Evolutionary conservation across 2,329 filamentous ascomycete genomes (phyloP).

Genomic region (Lecanicillium sp.): DNA sequence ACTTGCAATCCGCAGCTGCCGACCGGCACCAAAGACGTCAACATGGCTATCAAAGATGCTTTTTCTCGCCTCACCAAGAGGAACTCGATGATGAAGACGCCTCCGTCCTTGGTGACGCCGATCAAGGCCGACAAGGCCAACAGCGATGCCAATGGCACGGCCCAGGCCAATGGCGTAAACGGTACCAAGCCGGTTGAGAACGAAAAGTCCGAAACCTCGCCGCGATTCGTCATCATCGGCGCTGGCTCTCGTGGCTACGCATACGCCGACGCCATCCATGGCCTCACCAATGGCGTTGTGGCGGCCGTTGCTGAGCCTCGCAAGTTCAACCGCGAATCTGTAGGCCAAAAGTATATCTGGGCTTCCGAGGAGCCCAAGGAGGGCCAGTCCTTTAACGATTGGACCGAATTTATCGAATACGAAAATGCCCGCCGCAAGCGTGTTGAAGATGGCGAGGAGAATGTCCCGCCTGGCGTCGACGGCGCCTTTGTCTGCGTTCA

Average conservation of each 20-base stretch:
- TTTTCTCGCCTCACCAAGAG: constrained; percentile 12
- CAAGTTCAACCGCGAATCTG: constrained; percentile 62
- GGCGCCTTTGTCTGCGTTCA: constrained; percentile 61
- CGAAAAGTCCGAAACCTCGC: constrained; percentile 33
- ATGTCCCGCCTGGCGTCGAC: constrained; percentile 48
- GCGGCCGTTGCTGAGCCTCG: constrained; percentile 77
- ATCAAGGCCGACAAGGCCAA: constrained; percentile 1
- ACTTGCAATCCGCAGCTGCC: background rate
- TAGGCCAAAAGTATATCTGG: constrained; percentile 72
- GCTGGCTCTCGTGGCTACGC: constrained; percentile 71
- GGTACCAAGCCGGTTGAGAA: background rate
- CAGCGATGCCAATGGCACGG: background rate
- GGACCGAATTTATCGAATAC: constrained; percentile 69
- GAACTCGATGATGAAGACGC: constrained; percentile 5
- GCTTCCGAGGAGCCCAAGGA: constrained; percentile 37
- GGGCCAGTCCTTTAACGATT: constrained; percentile 64
- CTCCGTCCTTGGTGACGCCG: constrained; percentile 3
- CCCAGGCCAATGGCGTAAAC: background rate
- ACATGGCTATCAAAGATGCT: constrained; percentile 16
- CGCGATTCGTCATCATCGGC: constrained; percentile 71
- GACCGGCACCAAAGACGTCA: background rate
- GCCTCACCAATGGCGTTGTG: constrained; percentile 59
- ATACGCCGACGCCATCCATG: constrained; percentile 63
- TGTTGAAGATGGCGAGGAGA: constrained; percentile 36
- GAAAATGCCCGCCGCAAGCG: constrained; percentile 55